Base-by-base conservation (phyloP, 139 green algal species). In the Ulvella scutata region DNA sequence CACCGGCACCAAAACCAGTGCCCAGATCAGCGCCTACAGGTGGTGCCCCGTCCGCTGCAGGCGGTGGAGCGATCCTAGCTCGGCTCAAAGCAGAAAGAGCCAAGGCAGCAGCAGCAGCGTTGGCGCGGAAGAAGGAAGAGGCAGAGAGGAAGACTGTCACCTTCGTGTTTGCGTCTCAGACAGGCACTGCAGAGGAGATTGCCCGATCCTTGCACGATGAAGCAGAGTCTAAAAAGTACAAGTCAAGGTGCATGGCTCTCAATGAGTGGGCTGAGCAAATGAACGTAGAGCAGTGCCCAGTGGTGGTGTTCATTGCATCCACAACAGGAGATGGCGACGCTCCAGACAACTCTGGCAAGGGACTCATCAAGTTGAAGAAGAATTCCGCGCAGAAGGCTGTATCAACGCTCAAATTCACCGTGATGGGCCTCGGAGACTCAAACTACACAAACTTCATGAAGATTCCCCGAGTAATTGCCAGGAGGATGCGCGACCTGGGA, bases 381-480 rank as follows among this genome's bases (percentile, higher is more conserved):
- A 9, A 37, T 2, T 21, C 31, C 31, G n/a, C n/a, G n/a, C n/a
- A n/a, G n/a, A 78, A 78, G 35, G 31, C 72, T 37, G 77, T 93
- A n/a, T 77, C 83, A 33, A 89, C 88, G 33, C 76, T 98, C 2
- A 72, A 83, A 7, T 97, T 90, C 84, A 96, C 90, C 0, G 79
- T 88, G 4, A 82, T 97, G 75, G 94, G 93, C 4, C 79, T 99
- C 37, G 94, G 94, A 2, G 94, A 99, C 85, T 94, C 87, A 72
- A 99, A 99, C 82, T 99, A 98, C 82, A 98, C 93, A 9, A 83
- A 85, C 40, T 98, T 92, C 85, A 96, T 96, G 88, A 43, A 77
- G 3, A 87, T 97, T 26, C 84, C 93, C 0, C 84, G 93, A 2
- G 72, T 78, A 3, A 83, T 97, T 26, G 81, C 83, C 9, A 78